Percentiles rank a stretch among this genome's conserved stretches.
phyloP scores from a whole-genome alignment of 345 rosid species.

The Moringa oleifera region DNA sequence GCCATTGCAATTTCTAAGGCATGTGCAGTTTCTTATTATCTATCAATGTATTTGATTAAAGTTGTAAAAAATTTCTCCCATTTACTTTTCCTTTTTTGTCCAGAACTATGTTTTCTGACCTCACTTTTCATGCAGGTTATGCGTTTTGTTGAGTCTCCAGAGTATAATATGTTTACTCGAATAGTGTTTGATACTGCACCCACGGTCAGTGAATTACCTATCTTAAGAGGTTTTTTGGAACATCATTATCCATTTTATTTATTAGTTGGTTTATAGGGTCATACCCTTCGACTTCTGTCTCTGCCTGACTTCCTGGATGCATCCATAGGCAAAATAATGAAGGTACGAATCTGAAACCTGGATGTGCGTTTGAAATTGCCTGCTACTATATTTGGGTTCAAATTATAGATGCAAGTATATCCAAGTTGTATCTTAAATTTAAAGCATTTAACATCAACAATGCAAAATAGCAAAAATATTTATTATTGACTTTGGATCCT shows the following conservation, averaged over 20 bases:
- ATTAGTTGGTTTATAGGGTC: slow-evolving; percentile 46
- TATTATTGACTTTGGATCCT: too few relatives aligned
- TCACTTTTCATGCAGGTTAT: slow-evolving; percentile 44
- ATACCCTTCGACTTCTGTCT: slow-evolving; percentile 76
- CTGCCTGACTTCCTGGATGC: slow-evolving; percentile 80
- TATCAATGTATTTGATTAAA: background rate
- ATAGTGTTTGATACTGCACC: slow-evolving; percentile 80
- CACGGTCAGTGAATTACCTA: slow-evolving; percentile 42
- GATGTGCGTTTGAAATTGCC: background rate
- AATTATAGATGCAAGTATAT: too few relatives aligned
- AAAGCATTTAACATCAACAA: background rate
- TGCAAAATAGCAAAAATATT: background rate
- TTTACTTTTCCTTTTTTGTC: background rate
- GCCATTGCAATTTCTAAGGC: slow-evolving; percentile 75
- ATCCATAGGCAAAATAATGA: slow-evolving; percentile 69
- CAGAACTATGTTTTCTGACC: background rate
- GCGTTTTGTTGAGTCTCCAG: slow-evolving; percentile 60
- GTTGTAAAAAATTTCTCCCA: background rate
- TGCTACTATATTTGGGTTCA: background rate
- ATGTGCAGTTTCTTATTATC: slow-evolving; percentile 11
- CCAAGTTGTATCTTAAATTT: background rate
- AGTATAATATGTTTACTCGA: slow-evolving; percentile 57
- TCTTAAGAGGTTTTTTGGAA: slow-evolving; percentile 8
- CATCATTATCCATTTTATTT: slow-evolving; percentile 7
- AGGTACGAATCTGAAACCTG: slow-evolving; percentile 38